Evolutionary conservation across 176 grass and related monocot genomes (phyloP).

Genomic region (Aechmea fasciata): DNA sequence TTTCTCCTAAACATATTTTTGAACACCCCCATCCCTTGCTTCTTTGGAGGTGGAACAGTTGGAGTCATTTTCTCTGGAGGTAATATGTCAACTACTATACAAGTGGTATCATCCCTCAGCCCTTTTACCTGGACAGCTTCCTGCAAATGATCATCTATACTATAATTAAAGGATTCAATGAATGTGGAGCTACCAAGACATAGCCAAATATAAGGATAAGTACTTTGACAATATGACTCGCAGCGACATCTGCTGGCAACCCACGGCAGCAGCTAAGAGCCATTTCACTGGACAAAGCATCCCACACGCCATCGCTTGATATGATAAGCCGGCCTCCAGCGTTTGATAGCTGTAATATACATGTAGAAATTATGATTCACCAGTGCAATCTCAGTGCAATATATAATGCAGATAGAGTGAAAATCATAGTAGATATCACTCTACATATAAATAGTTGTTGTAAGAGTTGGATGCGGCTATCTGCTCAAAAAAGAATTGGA

Average conservation of each 20-base stretch:
- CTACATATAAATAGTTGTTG: no score
- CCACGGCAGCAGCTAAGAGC: slow-evolving; percentile 67
- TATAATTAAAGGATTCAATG: slow-evolving; percentile 11
- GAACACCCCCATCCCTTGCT: slow-evolving; percentile 47
- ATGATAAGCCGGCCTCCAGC: slow-evolving; percentile 82
- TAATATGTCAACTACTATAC: slow-evolving; percentile 85
- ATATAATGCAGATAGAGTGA: not conserved
- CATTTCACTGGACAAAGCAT: slow-evolving; percentile 73
- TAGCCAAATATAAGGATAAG: slow-evolving; percentile 8
- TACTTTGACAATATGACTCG: slow-evolving; percentile 86
- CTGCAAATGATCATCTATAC: slow-evolving; percentile 31
- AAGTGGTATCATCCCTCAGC: slow-evolving; percentile 91
- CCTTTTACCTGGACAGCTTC: slow-evolving; percentile 70
- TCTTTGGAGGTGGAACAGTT: slow-evolving; percentile 43
- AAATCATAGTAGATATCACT: not conserved
- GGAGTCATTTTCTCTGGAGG: slow-evolving; percentile 59
- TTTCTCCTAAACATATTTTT: slow-evolving; percentile 75
- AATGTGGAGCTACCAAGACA: slow-evolving; percentile 14
- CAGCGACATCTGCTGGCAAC: slow-evolving; percentile 51
- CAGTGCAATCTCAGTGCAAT: slow-evolving; percentile 7
- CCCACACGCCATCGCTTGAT: slow-evolving; percentile 96
- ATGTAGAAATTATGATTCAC: slow-evolving; percentile 17
- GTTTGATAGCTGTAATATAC: slow-evolving; percentile 64
- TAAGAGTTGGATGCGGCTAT: no score
- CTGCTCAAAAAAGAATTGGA: no score